Conservation (phyloP, 176 grass and related monocot genomes). For the Otatea glauca region DNA sequence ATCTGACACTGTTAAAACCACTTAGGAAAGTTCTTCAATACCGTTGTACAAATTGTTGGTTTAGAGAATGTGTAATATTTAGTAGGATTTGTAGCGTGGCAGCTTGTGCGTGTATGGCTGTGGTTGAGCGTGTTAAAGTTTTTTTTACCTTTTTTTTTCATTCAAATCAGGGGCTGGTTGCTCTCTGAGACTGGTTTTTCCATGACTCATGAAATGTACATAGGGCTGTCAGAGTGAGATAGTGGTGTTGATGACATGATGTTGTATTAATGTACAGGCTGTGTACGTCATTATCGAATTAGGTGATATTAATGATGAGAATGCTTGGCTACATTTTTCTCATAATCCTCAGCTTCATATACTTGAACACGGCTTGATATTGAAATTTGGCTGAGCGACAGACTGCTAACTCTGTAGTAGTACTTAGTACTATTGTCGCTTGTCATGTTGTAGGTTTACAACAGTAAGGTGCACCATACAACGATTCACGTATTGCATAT, state of each 20-base stretch:
- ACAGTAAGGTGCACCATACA: not conserved
- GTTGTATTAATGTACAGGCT: slow-evolving; percentile 34
- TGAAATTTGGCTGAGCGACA: not conserved
- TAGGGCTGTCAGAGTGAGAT: slow-evolving; percentile 28
- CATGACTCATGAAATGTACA: slow-evolving; percentile 49
- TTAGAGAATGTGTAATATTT: slow-evolving; percentile 45
- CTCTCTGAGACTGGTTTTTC: slow-evolving; percentile 2
- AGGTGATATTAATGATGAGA: slow-evolving; percentile 11
- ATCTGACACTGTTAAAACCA: not conserved
- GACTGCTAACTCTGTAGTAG: not conserved
- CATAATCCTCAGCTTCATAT: not conserved
- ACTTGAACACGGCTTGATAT: not conserved
- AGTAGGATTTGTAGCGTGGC: slow-evolving; percentile 48
- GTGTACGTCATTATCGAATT: slow-evolving; percentile 1
- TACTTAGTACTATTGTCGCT: not conserved
- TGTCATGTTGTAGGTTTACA: not conserved
- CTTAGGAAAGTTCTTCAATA: slow-evolving; percentile 15
- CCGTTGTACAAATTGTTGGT: slow-evolving; percentile 5
- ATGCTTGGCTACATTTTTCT: not conserved
- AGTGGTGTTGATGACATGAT: slow-evolving; percentile 22
- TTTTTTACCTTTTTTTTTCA: not conserved
- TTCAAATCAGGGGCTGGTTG: slow-evolving; percentile 27
- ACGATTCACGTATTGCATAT: not conserved
- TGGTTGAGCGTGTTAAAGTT: not conserved
- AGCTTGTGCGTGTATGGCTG: slow-evolving; percentile 27